Base-by-base conservation (phyloP, 352 stramenopile genomes). In the Phytophthora niederhauseri region DNA sequence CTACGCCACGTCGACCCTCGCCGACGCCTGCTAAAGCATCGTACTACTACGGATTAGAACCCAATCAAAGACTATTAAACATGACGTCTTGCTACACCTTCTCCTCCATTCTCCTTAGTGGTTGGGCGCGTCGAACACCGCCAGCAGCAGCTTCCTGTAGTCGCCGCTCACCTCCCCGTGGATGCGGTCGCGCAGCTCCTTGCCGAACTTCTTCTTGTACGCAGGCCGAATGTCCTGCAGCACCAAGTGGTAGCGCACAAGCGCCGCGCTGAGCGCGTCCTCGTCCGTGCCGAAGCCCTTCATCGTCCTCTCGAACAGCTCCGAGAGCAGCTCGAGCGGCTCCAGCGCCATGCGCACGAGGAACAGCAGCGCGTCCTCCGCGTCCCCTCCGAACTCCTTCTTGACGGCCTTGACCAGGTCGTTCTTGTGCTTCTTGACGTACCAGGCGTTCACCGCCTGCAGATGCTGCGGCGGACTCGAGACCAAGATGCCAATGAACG, bases 241-340 rank as follows among this genome's bases (percentile, higher is more conserved):
- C 53, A 90, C 80, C 22, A 75, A 78, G 73, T 90, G 82, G 74
- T 92, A 92, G 46, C 84, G 84, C 61, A 92, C 82, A 28, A 92
- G 48, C 19, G 74, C 72, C 6, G 74, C 59, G 53, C 67, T 77
- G 22, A 91, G 70, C 30, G 70, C 81, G 19, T 85, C 75, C 67
- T 90, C 81, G 57, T 87, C 80, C 6, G 79, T 90, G 62, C 81
- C 81, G 19, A 84, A 81, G 58, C 78, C 78, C 70, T 86, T 89
- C 80, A 89, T 89, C 31, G 80, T 77, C 61, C 61, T 76, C 70
- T 89, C 80, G 51, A 89, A 84, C 59, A 78, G 71, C 68, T 84
- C 78, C 1, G 78, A 70, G 45, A 89, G 71, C 56, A 80, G 54
- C 45, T 82, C 70, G 17, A 85, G 66, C 50, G 80, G 80, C 61